Evolutionary conservation across 768 basidiomycete genomes (phyloP).

Genomic region (Trametes punicea): DNA sequence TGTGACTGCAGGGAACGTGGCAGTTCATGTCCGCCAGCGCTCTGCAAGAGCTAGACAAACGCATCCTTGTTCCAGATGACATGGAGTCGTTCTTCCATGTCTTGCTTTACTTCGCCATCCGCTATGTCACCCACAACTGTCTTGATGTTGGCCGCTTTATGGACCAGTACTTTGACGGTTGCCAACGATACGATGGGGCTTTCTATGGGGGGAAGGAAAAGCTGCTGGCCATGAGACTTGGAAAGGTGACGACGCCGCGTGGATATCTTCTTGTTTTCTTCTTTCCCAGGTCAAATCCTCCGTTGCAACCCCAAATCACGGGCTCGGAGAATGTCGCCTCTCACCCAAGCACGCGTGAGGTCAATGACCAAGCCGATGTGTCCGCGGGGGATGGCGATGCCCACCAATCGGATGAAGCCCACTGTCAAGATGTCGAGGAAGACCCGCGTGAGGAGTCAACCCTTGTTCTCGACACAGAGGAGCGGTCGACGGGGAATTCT

Average conservation of each 20-base stretch:
- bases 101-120: constrained; percentile 3
- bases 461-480: no score
- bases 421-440: no score
- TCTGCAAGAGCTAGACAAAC: background rate
- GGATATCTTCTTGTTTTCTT: background rate
- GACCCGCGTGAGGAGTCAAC: no score
- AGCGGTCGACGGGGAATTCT: no score
- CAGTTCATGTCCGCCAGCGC: constrained; percentile 2
- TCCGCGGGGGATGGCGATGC: no score
- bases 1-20: constrained; percentile 5
- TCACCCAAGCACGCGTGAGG: no score
- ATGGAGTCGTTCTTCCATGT: constrained; percentile 11
- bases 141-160: background rate
- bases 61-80: background rate
- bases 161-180: constrained; percentile 1
- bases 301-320: background rate
- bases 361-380: no score
- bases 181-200: background rate
- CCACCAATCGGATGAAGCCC: no score
- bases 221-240: background rate
- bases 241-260: background rate
- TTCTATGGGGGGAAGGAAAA: background rate
- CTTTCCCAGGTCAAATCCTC: background rate
- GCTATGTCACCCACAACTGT: constrained; percentile 1
- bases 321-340: background rate